Evolutionary conservation across 495 filamentous ascomycete genomes (phyloP), one percentile per base, ranked within the genome.

Genomic region (Trichoderma reesei): DNA sequence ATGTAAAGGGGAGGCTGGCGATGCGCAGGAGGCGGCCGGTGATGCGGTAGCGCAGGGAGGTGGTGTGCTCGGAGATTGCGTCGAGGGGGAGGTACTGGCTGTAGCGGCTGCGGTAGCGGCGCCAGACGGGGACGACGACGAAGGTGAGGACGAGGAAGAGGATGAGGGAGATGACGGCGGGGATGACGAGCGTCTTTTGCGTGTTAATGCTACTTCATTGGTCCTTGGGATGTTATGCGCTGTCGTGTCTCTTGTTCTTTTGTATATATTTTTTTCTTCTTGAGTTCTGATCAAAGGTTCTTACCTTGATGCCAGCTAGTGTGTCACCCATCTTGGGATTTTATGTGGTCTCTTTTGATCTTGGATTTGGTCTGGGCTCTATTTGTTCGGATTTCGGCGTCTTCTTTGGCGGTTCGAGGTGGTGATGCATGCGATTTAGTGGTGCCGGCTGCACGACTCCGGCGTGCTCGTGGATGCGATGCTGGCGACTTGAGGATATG

Each of bases 81-180:
- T 88, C 81, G 38, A 90, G 72, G 0, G 87, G 87, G 10, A 90
- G 82, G 67, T 89, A 90, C 61, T 88, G 83, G 73, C 77, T 78
- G 70, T 93, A 93, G 63, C 90, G 86, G 66, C 81, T 79, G 65
- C 86, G 88, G 73, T 93, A 89, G 60, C 83, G 84, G 37, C 83
- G 87, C 82, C 90, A 88, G 68, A 90, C 75, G 3, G 92, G 92
- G 44, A 92, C 69, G 72, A 93, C 68, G 62, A 89, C 70, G 72
- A 88, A 90, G 62, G 84, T 86, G 59, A 87, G 72, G 56, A 88
- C 66, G 70, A 93, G 74, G 75, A 91, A 96, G 69, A 96, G 78
- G 59, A 84, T 71, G 61, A 91, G 79, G 44, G 91, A 89, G 72
- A 94, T 88, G 65, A 88, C 65, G 63, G 90, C 89, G 3, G 92